Percentiles rank a stretch among this genome's conserved stretches.
phyloP scores from a whole-genome alignment of 2,329 filamentous ascomycete species.

The Colletotrichum orbiculare region DNA sequence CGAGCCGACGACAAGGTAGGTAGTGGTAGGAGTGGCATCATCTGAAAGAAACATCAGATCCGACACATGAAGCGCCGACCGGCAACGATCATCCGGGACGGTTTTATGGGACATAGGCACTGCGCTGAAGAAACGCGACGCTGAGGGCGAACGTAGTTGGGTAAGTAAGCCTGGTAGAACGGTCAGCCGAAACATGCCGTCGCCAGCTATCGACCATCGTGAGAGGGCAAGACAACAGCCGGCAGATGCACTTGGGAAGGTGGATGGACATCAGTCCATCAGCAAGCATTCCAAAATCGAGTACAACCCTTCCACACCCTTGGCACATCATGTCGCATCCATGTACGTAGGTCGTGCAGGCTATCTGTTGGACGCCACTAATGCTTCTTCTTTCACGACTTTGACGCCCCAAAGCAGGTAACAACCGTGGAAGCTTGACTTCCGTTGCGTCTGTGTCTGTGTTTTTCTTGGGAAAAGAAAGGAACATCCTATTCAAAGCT shows the following conservation, averaged over 20 bases:
- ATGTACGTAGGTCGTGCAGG: too few relatives aligned
- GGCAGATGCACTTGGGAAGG: slow-evolving; percentile 1
- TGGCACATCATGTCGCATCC: too few relatives aligned
- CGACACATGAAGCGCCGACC: slow-evolving; percentile 14
- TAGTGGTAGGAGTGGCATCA: not conserved
- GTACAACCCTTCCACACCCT: too few relatives aligned
- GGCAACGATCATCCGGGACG: slow-evolving; percentile 3
- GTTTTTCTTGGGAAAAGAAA: not conserved
- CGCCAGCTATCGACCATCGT: not conserved
- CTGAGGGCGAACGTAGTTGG: too few relatives aligned
- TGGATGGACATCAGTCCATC: too few relatives aligned
- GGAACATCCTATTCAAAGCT: not conserved
- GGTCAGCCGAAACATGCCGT: slow-evolving; percentile 19
- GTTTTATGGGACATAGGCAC: not conserved
- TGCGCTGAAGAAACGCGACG: not conserved
- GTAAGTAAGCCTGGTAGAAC: slow-evolving; percentile 2
- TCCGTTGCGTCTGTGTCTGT: slow-evolving; percentile 10
- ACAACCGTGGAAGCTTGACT: too few relatives aligned
- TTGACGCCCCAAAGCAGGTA: too few relatives aligned
- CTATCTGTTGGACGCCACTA: too few relatives aligned
- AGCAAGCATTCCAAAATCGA: too few relatives aligned
- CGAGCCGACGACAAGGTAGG: slow-evolving; percentile 3
- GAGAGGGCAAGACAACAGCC: slow-evolving; percentile 5
- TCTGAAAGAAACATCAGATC: slow-evolving; percentile 25
- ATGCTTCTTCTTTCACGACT: too few relatives aligned